Evolutionary conservation across 2,329 filamentous ascomycete species (phyloP).

Genomic region (Ophiostoma triangulosporum): DNA sequence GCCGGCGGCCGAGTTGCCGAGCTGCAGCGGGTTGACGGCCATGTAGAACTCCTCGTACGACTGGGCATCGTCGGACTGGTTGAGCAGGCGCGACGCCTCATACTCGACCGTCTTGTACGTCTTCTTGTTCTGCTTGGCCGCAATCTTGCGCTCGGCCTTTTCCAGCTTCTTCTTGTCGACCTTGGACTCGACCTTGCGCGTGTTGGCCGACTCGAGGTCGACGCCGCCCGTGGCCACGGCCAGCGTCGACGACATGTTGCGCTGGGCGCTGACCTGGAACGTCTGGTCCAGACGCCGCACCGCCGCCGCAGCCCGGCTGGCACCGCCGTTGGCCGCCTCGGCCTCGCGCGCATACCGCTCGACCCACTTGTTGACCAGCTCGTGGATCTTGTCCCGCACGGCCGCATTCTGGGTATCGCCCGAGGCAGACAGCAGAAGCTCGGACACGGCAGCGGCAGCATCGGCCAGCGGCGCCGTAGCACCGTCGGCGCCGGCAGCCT

Average conservation of each 20-base stretch:
- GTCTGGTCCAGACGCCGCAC: constrained; percentile 85
- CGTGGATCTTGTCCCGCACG: constrained; percentile 65
- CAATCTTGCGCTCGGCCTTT: constrained; percentile 95
- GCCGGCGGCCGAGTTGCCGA: constrained; percentile 54
- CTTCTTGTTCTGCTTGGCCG: constrained; percentile 97
- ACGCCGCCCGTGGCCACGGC: constrained; percentile 73
- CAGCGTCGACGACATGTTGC: constrained; percentile 91
- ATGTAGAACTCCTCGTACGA: constrained; percentile 99
- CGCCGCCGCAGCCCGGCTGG: constrained; percentile 53
- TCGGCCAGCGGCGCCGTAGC: constrained; percentile 59
- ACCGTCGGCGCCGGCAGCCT: constrained; percentile 36
- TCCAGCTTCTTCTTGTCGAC: constrained; percentile 98
- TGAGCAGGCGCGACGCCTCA: constrained; percentile 80
- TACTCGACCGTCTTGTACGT: constrained; percentile 97
- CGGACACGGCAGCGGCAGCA: constrained; percentile 72
- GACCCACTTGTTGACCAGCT: constrained; percentile 83
- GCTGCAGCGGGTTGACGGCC: constrained; percentile 91
- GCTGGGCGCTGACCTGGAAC: constrained; percentile 83
- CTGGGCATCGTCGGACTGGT: constrained; percentile 68
- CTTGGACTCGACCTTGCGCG: constrained; percentile 88
- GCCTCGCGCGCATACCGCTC: constrained; percentile 56
- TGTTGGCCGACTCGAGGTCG: constrained; percentile 86
- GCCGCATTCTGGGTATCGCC: constrained; percentile 55
- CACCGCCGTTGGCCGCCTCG: constrained; percentile 18
- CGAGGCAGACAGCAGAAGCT: constrained; percentile 84